Evolutionary conservation across 495 filamentous ascomycete species (phyloP).

Genomic region (Cryomyces minteri): DNA sequence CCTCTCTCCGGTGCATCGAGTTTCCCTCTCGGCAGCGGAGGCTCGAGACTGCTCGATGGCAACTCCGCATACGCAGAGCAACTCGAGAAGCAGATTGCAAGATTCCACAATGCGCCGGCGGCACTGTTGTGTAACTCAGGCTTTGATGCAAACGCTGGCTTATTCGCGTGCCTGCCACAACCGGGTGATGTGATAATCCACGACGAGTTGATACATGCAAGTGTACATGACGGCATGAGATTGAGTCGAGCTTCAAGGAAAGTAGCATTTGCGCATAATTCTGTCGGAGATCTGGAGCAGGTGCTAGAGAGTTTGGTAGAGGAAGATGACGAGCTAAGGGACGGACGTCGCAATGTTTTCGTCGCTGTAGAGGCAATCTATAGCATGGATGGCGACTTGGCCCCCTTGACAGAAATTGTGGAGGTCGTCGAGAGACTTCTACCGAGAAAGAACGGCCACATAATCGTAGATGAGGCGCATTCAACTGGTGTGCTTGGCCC

Average conservation of each 20-base stretch:
- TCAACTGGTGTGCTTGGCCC: constrained; percentile 48
- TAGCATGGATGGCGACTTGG: constrained; percentile 69
- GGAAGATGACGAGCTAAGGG: constrained; percentile 16
- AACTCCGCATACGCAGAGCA: constrained; percentile 45
- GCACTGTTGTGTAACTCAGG: constrained; percentile 65
- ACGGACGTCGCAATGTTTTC: constrained; percentile 33
- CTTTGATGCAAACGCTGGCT: constrained; percentile 56
- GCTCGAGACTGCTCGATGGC: constrained; percentile 47
- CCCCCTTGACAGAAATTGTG: constrained; percentile 41
- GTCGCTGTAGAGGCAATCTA: constrained; percentile 62
- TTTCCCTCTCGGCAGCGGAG: constrained; percentile 31
- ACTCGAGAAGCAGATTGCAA: constrained; percentile 44
- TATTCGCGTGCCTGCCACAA: constrained; percentile 49
- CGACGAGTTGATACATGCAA: constrained; percentile 62
- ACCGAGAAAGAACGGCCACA: constrained; percentile 38
- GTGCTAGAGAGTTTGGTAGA: constrained; percentile 22
- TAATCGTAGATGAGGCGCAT: constrained; percentile 70
- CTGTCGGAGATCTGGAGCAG: constrained; percentile 21
- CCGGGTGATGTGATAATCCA: constrained; percentile 50
- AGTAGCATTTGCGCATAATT: constrained; percentile 45
- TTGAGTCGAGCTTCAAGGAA: constrained; percentile 32
- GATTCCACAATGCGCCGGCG: constrained; percentile 42
- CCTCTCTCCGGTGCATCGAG: not conserved
- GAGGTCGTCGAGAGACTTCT: constrained; percentile 35
- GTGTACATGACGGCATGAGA: constrained; percentile 63